phyloP scores from a whole-genome alignment of 805 yeast species.

The Wickerhamiella sergipiensis region DNA sequence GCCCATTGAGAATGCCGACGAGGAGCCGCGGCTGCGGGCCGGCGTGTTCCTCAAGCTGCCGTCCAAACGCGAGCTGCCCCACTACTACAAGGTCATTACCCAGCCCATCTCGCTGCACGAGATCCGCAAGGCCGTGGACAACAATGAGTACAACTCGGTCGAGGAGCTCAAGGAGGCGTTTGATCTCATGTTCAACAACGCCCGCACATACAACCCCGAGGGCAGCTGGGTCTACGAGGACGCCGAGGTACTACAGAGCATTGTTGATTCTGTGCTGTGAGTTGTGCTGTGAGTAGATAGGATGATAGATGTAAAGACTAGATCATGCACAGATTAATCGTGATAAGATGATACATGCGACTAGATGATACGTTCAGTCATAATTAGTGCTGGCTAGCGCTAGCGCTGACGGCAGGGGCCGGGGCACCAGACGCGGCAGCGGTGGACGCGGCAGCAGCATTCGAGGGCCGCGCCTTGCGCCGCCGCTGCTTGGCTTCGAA shows the following conservation, averaged over 20 bases:
- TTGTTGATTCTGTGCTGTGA: constrained; percentile 4
- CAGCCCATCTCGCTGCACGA: constrained; percentile 47
- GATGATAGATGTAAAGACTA: too few relatives aligned
- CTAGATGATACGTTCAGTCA: too few relatives aligned
- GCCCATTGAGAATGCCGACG: constrained; percentile 4
- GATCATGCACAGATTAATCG: too few relatives aligned
- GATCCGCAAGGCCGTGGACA: constrained; percentile 34
- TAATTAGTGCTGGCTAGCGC: too few relatives aligned
- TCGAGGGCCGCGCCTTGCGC: constrained; percentile 19
- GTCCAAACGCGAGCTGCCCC: constrained; percentile 62
- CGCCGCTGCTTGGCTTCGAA: constrained; percentile 80
- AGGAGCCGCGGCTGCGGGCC: constrained; percentile 16
- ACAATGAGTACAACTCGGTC: constrained; percentile 25
- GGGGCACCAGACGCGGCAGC: too few relatives aligned
- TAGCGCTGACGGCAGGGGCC: too few relatives aligned
- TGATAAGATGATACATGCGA: too few relatives aligned
- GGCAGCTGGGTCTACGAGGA: constrained; percentile 51
- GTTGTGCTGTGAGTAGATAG: not conserved
- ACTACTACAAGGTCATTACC: constrained; percentile 56
- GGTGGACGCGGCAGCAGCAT: not conserved
- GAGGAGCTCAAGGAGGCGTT: constrained; percentile 40
- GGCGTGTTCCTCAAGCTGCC: constrained; percentile 60
- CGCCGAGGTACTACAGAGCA: constrained; percentile 27
- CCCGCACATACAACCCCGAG: constrained; percentile 55
- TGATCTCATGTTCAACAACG: constrained; percentile 47